Evolutionary conservation across 129 eudicot genomes (phyloP), one percentile per base, ranked within the genome.

Genomic region (Flaveria linearis): DNA sequence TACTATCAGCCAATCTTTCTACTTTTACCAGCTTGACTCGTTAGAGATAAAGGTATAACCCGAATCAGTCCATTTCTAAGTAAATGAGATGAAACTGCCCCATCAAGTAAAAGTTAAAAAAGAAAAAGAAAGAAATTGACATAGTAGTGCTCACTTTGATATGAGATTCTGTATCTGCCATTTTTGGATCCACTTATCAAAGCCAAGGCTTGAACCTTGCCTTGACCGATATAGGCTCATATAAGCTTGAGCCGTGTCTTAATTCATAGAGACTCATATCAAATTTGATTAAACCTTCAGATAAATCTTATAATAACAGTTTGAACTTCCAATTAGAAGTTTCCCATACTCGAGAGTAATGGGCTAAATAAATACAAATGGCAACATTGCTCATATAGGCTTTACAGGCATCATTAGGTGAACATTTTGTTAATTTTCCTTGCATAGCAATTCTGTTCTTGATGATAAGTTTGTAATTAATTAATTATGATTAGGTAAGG

Each of bases 401-500:
- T 41, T 12, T 61, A 55, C 7, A 22, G 39, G 14, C 43, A 70
- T 49, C 45, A 28, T 51, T 30, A 18, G 65, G 18, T 33, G 25
- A 72, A 53, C 9, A 9, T 17, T 30, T 75, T 28, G n/a, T 75
- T 47, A 20, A 49, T 22, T 76, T 51, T 47, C 11, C 36, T 55
- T 51, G 52, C 52, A 50, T 36, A 50, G 57, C 30, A 71, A 14
- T 78, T 30, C 13, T 6, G 20, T 33, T 60, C 53, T 33, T 78
- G 77, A 71, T 78, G 18, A 8, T 61, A 71, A 26, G 71, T 50
- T 71, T 28, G 49, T 71, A 49, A 30, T 63, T 28, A 5, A 12
- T 63, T 63, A 63, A 45, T 20, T 49, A 46, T 77, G 53, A 77
- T 58, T 74, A 92, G 98, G 96, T 90, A 58, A 85, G 92, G 75